Base-by-base conservation (phyloP, 169 alveolate species). In the Amoebophrya sp. region DNA sequence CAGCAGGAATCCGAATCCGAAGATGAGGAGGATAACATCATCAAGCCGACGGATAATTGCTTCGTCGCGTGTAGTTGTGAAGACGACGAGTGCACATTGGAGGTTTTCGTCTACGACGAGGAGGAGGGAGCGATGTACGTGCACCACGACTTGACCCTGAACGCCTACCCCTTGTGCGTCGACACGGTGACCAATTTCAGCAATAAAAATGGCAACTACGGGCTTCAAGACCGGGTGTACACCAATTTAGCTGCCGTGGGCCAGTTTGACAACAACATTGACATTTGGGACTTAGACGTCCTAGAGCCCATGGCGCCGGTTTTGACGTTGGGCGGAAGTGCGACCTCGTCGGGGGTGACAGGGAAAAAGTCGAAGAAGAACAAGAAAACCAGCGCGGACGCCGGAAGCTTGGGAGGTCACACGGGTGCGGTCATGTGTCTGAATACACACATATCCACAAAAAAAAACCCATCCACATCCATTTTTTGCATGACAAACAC, bases 271-370 rank as follows among this genome's bases (percentile, higher is more conserved):
- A 91, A 93, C 25, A 93, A 91, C 77, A 93, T 94, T 14, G 89
- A 92, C 32, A 54, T 94, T 32, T 94, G 95, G 95, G 90, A 94
- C 33, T 54, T 94, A 41, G 95, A 94, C 77, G 93, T 77, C 40
- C 83, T 94, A 38, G 95, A 94, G 54, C 92, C 94, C 23, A 77
- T 94, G 29, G 94, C 93, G 77, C 94, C 95, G 0, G 92, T 93
- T 23, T 39, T 77, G 10, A 93, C 92, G 41, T 92, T 93, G 47
- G 89, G 92, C 29, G 40, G 83, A 18, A 18, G 66, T 14, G 91
- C 25, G 77, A 90, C 40, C n/a, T 39, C 40, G 33, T 66, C 40
- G 7, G 88, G 77, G 12, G 40, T n/a, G 29, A 90, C 23, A 40
- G 90, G 32, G 89, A 77, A 53, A 55, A 2, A 54, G 39, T 7